A percentile compares a stretch with the other conserved stretches of the same genome.
Conservation (phyloP, 371 early-diverging fungal genomes). For the Chytridium lagenaria region DNA sequence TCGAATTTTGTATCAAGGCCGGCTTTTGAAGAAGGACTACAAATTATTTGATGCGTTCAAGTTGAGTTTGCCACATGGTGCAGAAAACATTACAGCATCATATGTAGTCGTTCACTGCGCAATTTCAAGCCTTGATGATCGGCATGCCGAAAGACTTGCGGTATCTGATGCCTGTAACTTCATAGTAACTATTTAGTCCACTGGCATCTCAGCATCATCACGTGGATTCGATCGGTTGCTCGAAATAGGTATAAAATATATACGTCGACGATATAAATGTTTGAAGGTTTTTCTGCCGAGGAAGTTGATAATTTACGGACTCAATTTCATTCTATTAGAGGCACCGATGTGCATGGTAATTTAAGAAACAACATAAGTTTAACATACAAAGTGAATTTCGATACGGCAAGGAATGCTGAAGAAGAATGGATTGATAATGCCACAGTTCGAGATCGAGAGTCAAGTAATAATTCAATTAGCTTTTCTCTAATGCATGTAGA, state of each 20-base stretch:
- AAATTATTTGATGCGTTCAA: too few relatives aligned
- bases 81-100: too few relatives aligned
- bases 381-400: constrained; percentile 16
- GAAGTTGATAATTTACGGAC: constrained; percentile 68
- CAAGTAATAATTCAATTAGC: not conserved
- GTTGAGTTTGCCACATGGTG: too few relatives aligned
- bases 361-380: not conserved
- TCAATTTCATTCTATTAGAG: constrained; percentile 66
- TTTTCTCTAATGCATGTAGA: constrained; percentile 12
- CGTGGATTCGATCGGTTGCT: constrained; percentile 72
- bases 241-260: constrained; percentile 55
- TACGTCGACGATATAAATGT: not conserved
- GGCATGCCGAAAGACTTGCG: not conserved
- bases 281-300: constrained; percentile 64
- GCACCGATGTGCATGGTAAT: constrained; percentile 46
- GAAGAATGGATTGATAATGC: constrained; percentile 78
- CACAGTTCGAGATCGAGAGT: not conserved
- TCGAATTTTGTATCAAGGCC: constrained; percentile 24
- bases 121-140: not conserved
- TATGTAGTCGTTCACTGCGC: not conserved
- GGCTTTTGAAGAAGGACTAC: not conserved
- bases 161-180: not conserved
- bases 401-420: constrained; percentile 57
- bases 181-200: not conserved
- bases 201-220: constrained; percentile 24